Evolutionary conservation across 495 filamentous ascomycete species (phyloP).

Genomic region (Terfezia claveryi): DNA sequence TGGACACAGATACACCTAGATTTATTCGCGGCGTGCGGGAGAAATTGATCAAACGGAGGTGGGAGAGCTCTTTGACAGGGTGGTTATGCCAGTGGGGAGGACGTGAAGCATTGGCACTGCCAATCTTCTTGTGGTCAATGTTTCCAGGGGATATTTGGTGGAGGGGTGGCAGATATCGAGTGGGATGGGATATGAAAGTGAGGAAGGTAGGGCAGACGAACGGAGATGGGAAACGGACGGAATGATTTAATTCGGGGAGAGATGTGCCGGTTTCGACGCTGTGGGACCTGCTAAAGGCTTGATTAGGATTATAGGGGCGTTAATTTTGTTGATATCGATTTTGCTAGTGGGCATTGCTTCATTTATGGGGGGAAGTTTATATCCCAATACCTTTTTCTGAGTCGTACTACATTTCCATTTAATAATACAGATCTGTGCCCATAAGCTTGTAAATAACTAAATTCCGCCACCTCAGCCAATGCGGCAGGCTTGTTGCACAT

Average conservation of each 20-base stretch:
- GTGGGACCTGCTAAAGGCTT: too few species aligned
- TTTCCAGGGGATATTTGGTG: constrained; percentile 65
- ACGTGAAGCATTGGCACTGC: constrained; percentile 57
- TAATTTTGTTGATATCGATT: too few species aligned
- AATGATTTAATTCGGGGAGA: neutral
- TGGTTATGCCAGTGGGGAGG: constrained; percentile 76
- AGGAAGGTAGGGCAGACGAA: neutral
- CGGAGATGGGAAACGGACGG: neutral
- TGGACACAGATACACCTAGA: constrained; percentile 46
- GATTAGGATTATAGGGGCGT: too few species aligned
- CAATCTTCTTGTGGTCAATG: constrained; percentile 73
- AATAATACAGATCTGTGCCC: too few species aligned
- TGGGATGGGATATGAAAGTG: constrained; percentile 69
- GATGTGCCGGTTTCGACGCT: too few species aligned
- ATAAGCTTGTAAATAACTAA: too few species aligned
- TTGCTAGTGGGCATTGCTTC: too few species aligned
- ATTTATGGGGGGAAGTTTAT: too few species aligned
- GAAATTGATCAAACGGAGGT: constrained; percentile 19
- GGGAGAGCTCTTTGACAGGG: constrained; percentile 33
- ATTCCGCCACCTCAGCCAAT: too few species aligned
- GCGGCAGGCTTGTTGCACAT: too few species aligned
- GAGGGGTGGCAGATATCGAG: constrained; percentile 63
- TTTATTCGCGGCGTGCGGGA: constrained; percentile 31
- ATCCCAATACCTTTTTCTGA: too few species aligned
- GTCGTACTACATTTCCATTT: too few species aligned